Conservation (phyloP, 805 yeast genomes). For the Scheffersomyces ergatensis region DNA sequence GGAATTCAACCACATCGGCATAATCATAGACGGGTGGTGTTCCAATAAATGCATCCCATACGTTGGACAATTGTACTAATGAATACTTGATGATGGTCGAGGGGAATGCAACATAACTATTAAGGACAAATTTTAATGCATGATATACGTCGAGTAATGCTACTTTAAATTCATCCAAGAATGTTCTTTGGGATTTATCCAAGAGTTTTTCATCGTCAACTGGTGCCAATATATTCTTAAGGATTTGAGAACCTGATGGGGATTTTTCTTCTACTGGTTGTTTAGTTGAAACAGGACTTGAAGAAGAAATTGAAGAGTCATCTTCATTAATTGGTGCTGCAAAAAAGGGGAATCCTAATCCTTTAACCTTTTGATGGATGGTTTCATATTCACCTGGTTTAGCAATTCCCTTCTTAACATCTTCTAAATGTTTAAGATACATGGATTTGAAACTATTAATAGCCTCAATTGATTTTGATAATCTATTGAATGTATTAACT, state of each 20-base stretch:
- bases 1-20: too few species aligned
- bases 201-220: slow-evolving; percentile 1
- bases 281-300: background rate
- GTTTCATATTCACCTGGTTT: slow-evolving; percentile 42
- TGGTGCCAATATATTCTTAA: background rate
- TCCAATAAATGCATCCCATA: slow-evolving; percentile 82
- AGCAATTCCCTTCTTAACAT: slow-evolving; percentile 36
- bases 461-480: slow-evolving; percentile 79
- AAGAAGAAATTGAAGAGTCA: background rate
- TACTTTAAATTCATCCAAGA: slow-evolving; percentile 44
- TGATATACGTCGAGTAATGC: slow-evolving; percentile 52
- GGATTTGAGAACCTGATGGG: background rate
- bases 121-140: slow-evolving; percentile 63
- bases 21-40: slow-evolving; percentile 30
- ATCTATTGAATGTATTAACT: slow-evolving; percentile 87
- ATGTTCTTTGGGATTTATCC: slow-evolving; percentile 7
- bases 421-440: slow-evolving; percentile 43
- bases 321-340: background rate
- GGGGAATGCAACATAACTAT: slow-evolving; percentile 72
- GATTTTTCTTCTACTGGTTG: background rate
- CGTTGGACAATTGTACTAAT: slow-evolving; percentile 47
- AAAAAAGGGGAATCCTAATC: slow-evolving; percentile 39
- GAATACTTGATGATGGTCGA: slow-evolving; percentile 49
- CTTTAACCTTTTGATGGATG: slow-evolving; percentile 18
- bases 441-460: slow-evolving; percentile 66